phyloP scores from a whole-genome alignment of 495 filamentous ascomycete species.

The Trichoderma asperelloides region DNA sequence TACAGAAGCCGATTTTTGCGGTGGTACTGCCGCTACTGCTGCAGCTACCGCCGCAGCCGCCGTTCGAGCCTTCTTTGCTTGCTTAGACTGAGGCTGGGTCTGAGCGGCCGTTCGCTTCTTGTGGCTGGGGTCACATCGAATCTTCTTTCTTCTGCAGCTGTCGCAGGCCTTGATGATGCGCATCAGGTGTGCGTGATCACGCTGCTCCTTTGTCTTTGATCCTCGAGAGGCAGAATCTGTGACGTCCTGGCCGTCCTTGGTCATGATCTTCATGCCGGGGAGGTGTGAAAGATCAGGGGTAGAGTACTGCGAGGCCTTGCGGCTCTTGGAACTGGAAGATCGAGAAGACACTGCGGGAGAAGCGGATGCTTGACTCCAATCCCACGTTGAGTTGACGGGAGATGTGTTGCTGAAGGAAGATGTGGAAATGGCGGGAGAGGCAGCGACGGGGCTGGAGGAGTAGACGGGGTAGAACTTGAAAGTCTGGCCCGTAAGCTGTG shows the following conservation, averaged over 20 bases:
- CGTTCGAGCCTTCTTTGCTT: constrained; percentile 25
- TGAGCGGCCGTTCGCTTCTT: constrained; percentile 30
- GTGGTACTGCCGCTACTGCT: neutral
- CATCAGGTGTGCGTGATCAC: constrained; percentile 51
- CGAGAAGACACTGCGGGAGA: constrained; percentile 15
- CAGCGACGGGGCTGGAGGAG: constrained; percentile 21
- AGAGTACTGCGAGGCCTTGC: constrained; percentile 14
- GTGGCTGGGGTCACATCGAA: constrained; percentile 44
- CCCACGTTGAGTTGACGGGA: constrained; percentile 30
- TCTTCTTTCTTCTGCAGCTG: constrained; percentile 45
- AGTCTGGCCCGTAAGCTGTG: constrained; percentile 31
- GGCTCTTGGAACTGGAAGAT: constrained; percentile 9
- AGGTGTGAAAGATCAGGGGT: constrained; percentile 35
- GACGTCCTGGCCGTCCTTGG: constrained; percentile 46
- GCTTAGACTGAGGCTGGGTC: constrained; percentile 27
- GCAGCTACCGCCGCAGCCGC: neutral
- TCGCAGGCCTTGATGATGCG: constrained; percentile 51
- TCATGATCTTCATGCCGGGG: constrained; percentile 52
- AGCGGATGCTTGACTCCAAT: constrained; percentile 28
- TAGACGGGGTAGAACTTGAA: constrained; percentile 46
- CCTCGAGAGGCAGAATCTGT: constrained; percentile 48
- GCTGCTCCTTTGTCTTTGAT: constrained; percentile 52
- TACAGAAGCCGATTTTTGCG: neutral
- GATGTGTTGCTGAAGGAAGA: constrained; percentile 23
- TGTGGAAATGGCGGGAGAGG: constrained; percentile 26